Percentiles rank a stretch among this genome's conserved stretches.
Conservation (phyloP, 371 early-diverging fungal genomes). For the Lichtheimia ornata region DNA sequence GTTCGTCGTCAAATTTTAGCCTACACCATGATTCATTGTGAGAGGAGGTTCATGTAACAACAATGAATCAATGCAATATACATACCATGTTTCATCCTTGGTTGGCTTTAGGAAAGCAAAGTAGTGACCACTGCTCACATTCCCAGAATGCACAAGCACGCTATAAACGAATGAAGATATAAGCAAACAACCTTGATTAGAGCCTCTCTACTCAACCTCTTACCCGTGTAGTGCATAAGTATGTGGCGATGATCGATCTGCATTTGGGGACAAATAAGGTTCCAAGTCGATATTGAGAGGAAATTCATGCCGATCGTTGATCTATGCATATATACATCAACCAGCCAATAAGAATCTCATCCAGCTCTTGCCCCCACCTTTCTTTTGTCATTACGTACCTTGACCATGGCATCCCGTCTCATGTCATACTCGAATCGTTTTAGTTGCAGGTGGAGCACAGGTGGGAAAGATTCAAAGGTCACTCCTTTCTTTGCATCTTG, state of each 20-base stretch:
- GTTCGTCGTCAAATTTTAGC: constrained; percentile 97
- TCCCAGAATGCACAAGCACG: constrained; percentile 98
- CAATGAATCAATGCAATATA: not conserved
- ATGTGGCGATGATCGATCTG: constrained; percentile 65
- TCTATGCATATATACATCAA: constrained; percentile 50
- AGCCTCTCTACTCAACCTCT: too few species aligned
- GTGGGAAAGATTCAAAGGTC: constrained; percentile 94
- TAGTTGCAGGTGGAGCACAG: constrained; percentile 96
- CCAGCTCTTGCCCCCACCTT: too few species aligned
- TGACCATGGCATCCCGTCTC: constrained; percentile 87
- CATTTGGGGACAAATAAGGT: constrained; percentile 74
- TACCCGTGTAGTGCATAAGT: constrained; percentile 87
- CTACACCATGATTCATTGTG: constrained; percentile 14
- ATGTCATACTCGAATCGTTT: constrained; percentile 99
- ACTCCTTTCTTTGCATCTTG: constrained; percentile 98
- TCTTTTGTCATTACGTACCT: constrained; percentile 67
- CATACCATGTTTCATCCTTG: constrained; percentile 75
- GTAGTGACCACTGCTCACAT: constrained; percentile 96
- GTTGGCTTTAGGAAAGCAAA: constrained; percentile 89
- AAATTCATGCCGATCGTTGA: constrained; percentile 98
- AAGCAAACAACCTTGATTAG: constrained; percentile 14
- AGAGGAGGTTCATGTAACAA: too few species aligned
- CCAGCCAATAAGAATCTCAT: too few species aligned
- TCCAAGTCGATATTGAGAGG: constrained; percentile 89
- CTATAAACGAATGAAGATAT: constrained; percentile 29